A percentile compares a stretch with the other conserved stretches of the same genome.
phyloP scores from a whole-genome alignment of 768 basidiomycete genomes.

The Lepiota brunneoincarnata region DNA sequence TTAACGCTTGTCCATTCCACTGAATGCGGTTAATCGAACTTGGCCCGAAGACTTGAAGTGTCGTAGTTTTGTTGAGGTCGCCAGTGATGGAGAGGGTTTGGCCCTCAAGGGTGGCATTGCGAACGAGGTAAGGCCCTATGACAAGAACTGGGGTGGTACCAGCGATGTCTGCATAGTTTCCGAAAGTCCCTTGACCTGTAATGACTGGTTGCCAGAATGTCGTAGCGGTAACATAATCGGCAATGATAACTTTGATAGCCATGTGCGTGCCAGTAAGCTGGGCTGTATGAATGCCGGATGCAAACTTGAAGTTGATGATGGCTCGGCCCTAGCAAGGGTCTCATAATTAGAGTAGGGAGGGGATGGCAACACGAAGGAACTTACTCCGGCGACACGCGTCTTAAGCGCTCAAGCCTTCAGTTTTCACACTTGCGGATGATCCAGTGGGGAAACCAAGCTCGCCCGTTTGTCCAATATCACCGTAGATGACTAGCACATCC shows the following conservation, averaged over 20 bases:
- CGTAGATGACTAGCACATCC: background rate
- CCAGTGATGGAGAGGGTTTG: conserved; percentile 1
- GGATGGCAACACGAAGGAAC: background rate
- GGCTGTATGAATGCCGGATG: background rate
- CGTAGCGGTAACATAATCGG: background rate
- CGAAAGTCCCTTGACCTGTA: background rate
- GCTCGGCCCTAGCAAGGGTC: background rate
- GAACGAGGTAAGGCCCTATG: conserved; percentile 1
- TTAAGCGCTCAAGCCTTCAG: background rate
- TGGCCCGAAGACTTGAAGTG: conserved; percentile 1
- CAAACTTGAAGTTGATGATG: background rate
- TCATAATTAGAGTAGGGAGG: background rate
- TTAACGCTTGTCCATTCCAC: background rate
- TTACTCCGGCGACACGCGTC: background rate
- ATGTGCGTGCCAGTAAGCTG: background rate
- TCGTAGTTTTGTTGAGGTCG: background rate
- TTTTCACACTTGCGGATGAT: background rate
- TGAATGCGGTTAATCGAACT: background rate
- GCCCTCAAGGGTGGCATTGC: background rate
- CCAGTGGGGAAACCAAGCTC: background rate
- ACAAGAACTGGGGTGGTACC: background rate
- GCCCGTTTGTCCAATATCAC: background rate
- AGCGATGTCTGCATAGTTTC: background rate
- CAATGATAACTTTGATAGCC: background rate
- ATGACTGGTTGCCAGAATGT: background rate